Percentiles rank a stretch among this genome's conserved stretches.
These are phyloP conservation scores for Wickerhamiella kurtzmanii DNA, from an alignment of 805 yeast species.

Conservation along the genomic window DNA sequence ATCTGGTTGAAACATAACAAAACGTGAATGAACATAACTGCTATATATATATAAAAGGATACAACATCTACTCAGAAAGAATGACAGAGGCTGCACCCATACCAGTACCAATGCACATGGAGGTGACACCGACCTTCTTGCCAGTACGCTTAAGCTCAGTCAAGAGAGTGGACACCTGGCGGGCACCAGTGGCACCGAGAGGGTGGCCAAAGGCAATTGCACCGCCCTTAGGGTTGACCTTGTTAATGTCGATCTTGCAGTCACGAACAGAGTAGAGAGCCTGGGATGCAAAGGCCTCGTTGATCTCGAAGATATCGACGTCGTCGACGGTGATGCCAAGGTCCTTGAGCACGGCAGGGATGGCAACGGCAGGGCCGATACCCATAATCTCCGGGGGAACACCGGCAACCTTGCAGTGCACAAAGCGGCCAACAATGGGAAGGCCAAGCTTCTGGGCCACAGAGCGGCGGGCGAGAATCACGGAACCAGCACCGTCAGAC, in stretches of 20 bases:
- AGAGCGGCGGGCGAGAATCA: constrained; percentile 69
- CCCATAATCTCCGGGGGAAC: constrained; percentile 98
- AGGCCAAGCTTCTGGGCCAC: constrained; percentile 62
- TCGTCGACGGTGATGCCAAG: constrained; percentile 49
- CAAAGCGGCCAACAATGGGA: constrained; percentile 65
- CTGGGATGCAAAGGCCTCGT: constrained; percentile 96
- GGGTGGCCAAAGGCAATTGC: constrained; percentile 97
- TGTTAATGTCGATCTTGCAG: constrained; percentile 50
- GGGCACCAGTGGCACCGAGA: constrained; percentile 78
- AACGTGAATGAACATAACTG: not conserved
- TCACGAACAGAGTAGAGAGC: constrained; percentile 61
- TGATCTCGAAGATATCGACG: constrained; percentile 68
- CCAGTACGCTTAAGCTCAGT: constrained; percentile 60
- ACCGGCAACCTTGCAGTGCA: constrained; percentile 70
- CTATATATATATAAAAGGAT: not conserved
- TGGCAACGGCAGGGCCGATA: constrained; percentile 92
- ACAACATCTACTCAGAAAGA: constrained; percentile 58
- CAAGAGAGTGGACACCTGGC: constrained; percentile 81
- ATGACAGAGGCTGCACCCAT: constrained; percentile 95
- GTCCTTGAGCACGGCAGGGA: constrained; percentile 64
- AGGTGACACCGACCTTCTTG: constrained; percentile 70
- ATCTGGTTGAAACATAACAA: no score
- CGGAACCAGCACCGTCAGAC: constrained; percentile 92
- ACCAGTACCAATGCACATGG: constrained; percentile 97
- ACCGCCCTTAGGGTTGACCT: constrained; percentile 88